Conservation (phyloP, 2,329 filamentous ascomycete genomes). For the Fusarium sp. region DNA sequence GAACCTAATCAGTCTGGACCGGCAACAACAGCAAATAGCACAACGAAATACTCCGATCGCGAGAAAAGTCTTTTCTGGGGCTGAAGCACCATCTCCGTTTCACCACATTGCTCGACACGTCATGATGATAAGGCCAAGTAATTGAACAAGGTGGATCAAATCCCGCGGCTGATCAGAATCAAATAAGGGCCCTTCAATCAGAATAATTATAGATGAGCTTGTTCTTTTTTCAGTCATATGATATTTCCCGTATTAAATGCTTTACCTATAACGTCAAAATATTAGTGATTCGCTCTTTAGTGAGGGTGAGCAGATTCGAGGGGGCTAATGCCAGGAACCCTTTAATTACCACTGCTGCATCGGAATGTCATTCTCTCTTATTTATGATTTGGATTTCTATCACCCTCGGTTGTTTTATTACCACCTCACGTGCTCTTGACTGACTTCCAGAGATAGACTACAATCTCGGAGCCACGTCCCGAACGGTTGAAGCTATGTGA, state of each 20-base stretch:
- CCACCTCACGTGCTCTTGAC: constrained; percentile 14
- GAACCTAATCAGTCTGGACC: constrained; percentile 2
- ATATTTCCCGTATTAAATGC: constrained; percentile 1
- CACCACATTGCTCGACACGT: constrained; percentile 21
- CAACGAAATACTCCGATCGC: neutral
- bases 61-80: neutral
- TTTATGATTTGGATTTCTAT: neutral
- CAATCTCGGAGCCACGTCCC: constrained; percentile 35
- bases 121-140: constrained; percentile 34
- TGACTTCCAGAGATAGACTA: constrained; percentile 1
- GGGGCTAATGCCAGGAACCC: constrained; percentile 10
- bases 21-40: neutral
- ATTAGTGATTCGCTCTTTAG: neutral
- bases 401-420: constrained; percentile 1
- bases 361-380: constrained; percentile 20
- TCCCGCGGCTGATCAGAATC: neutral
- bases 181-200: no score
- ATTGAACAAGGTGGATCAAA: constrained; percentile 7
- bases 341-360: constrained; percentile 20
- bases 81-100: constrained; percentile 12
- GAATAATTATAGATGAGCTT: no score
- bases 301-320: constrained; percentile 1
- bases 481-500: constrained; percentile 25
- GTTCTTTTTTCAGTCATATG: no score
- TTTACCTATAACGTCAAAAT: neutral